Evolutionary conservation across 2,329 filamentous ascomycete genomes (phyloP), one percentile per base, ranked within the genome.

Genomic region (Claviceps arundinis): DNA sequence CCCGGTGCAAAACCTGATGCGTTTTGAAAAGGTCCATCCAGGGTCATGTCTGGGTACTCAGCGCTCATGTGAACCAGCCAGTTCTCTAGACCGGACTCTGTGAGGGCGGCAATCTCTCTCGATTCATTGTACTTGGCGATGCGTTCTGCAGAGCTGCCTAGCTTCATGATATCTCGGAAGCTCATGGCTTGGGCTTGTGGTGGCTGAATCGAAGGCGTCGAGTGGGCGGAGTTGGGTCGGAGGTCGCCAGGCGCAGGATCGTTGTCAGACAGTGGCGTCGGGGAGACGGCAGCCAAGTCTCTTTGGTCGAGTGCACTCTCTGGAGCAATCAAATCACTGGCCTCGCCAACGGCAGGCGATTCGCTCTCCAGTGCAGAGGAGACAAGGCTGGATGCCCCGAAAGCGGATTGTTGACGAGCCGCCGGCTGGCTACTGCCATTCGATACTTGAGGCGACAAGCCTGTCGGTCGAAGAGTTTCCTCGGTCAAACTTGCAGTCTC

Each of bases 81-180:
- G 37, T 71, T 66, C 2, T 69, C 73, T n/a, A 97, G 70, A 1
- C 90, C 89, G 5, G 85, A 85, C 54, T 95, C 82, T 63, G 85
- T 81, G 13, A 70, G 66, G 0, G 85, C 82, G 64, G 89, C 89
- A 46, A 85, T 78, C 16, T 78, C 70, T 45, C 88, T 79, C 0
- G 86, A 85, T 53, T 84, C 78, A 54, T 87, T 79, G 64, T 87
- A 95, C 14, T 81, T 83, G 44, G 76, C 72, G 54, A 93, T 86
- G 19, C 89, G 81, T 57, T 93, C 83, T 14, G 74, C 66, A 0
- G 82, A 67, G 2, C 78, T 80, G 16, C 78, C 74, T 48, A 93
- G 74, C 8, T 78, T 80, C 60, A 89, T 74, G 55, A 96, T 95
- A 53, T 95, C 85, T 49, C 82, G 80, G 67, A 94, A 90, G 1